Evolutionary conservation across 257 asterid species (phyloP).

Genomic region (Solanum pinnatisectum): DNA sequence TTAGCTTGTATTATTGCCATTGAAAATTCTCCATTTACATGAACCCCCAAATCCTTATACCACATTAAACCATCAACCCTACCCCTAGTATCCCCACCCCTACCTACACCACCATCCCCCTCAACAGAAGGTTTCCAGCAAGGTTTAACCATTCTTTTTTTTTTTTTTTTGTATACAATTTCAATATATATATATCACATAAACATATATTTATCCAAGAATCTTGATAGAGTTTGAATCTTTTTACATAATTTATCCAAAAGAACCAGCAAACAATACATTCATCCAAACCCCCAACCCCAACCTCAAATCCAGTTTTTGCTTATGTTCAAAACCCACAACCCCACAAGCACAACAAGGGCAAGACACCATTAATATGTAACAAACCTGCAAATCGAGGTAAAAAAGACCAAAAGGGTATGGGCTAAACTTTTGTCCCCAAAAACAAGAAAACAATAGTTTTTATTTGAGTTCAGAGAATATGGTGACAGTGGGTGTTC

Average conservation of each 20-base stretch:
- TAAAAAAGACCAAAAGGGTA: slow-evolving; percentile 44
- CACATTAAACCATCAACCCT: slow-evolving; percentile 70
- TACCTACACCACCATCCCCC: slow-evolving; percentile 40
- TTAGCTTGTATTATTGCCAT: slow-evolving; percentile 95
- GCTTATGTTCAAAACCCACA: slow-evolving; percentile 36
- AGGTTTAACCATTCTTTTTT: slow-evolving; percentile 51
- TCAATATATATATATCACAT: background rate
- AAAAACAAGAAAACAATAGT: slow-evolving; percentile 44
- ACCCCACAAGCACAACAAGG: slow-evolving; percentile 59
- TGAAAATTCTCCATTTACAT: slow-evolving; percentile 69
- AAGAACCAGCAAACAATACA: slow-evolving; percentile 45
- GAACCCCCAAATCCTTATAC: slow-evolving; percentile 81
- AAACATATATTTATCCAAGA: background rate
- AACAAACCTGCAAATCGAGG: slow-evolving; percentile 5
- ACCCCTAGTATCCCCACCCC: slow-evolving; percentile 49
- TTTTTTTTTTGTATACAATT: background rate
- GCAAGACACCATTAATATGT: slow-evolving; percentile 68
- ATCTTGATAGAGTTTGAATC: background rate
- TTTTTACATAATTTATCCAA: slow-evolving; percentile 24
- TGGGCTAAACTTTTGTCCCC: slow-evolving; percentile 43
- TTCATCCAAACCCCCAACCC: slow-evolving; percentile 16
- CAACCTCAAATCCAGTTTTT: slow-evolving; percentile 35
- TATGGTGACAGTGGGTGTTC: slow-evolving; percentile 30
- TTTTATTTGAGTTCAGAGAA: slow-evolving; percentile 54
- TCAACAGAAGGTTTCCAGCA: slow-evolving; percentile 78